Conservation (phyloP, 805 yeast species). For the Schizosaccharomyces japonicus region DNA sequence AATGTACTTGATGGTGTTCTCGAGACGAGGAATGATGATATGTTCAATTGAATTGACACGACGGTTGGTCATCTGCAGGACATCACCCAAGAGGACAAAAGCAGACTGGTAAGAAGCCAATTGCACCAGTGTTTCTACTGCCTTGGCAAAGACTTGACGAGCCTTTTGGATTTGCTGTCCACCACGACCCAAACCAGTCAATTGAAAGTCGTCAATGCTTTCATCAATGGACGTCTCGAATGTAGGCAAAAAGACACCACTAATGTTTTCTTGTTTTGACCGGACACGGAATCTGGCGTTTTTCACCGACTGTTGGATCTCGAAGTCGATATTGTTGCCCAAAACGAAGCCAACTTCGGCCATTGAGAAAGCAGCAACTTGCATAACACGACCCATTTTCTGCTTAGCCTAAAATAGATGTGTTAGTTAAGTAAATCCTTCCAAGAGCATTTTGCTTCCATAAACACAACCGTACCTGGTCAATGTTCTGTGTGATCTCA, state of each 20-base stretch:
- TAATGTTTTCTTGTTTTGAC: conserved; percentile 85
- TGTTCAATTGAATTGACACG: conserved; percentile 98
- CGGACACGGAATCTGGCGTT: conserved; percentile 67
- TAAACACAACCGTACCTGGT: conserved; percentile 31
- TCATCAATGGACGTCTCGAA: conserved; percentile 68
- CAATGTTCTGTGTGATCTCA: conserved; percentile 81
- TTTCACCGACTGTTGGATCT: conserved; percentile 83
- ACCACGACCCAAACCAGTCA: conserved; percentile 95
- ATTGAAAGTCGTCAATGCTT: conserved; percentile 64
- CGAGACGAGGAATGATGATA: conserved; percentile 91
- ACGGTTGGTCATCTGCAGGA: conserved; percentile 89
- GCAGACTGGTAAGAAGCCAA: conserved; percentile 92
- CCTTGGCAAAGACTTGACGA: conserved; percentile 73
- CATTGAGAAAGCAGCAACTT: conserved; percentile 86
- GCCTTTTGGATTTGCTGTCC: conserved; percentile 96
- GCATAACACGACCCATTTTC: conserved; percentile 97
- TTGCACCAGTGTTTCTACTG: conserved; percentile 91
- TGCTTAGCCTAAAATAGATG: conserved; percentile 34
- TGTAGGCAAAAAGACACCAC: conserved; percentile 85
- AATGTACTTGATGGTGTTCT: conserved; percentile 76
- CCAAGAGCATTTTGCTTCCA: no score
- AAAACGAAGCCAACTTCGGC: conserved; percentile 96
- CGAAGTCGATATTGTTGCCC: conserved; percentile 85
- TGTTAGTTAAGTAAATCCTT: neutral
- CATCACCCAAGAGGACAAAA: conserved; percentile 86